Percentiles rank a stretch among this genome's conserved stretches.
Conservation (phyloP, 2,329 filamentous ascomycete genomes). For the Pseudocercospora eumusae region DNA sequence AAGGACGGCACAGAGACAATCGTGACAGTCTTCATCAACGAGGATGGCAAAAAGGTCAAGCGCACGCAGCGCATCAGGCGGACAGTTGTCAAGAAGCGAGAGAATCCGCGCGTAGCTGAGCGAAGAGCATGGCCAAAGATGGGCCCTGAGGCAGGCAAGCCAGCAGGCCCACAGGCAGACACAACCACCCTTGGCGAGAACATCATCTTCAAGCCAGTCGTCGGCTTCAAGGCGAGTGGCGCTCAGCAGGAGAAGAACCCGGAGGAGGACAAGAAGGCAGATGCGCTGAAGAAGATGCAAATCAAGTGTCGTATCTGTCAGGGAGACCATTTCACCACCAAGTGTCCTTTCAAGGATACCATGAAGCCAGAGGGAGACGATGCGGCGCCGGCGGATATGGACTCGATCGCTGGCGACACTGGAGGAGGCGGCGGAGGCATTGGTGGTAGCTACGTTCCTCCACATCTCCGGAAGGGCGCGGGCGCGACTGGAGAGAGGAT, state of each 20-base stretch:
- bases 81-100: constrained; percentile 86
- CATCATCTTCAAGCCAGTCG: constrained; percentile 90
- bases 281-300: constrained; percentile 91
- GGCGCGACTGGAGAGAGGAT: constrained; percentile 77
- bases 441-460: constrained; percentile 83
- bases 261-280: constrained; percentile 69
- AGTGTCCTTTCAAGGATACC: constrained; percentile 99
- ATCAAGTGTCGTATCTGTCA: constrained; percentile 99
- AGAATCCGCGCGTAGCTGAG: constrained; percentile 95
- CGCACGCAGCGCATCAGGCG: constrained; percentile 93
- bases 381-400: constrained; percentile 50
- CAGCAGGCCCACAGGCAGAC: constrained; percentile 77
- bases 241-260: constrained; percentile 68
- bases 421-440: constrained; percentile 58
- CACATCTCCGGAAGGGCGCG: constrained; percentile 76
- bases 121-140: constrained; percentile 94
- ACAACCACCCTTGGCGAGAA: constrained; percentile 96
- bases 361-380: constrained; percentile 76
- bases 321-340: constrained; percentile 98
- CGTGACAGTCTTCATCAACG: constrained; percentile 85
- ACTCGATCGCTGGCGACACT: constrained; percentile 47
- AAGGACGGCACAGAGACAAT: constrained; percentile 98
- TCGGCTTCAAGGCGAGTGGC: constrained; percentile 90
- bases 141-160: constrained; percentile 82
- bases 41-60: constrained; percentile 94